These are phyloP conservation scores for Xylariaceae sp. DNA, from an alignment of 2,329 filamentous ascomycete genomes.

Conservation along the genomic window DNA sequence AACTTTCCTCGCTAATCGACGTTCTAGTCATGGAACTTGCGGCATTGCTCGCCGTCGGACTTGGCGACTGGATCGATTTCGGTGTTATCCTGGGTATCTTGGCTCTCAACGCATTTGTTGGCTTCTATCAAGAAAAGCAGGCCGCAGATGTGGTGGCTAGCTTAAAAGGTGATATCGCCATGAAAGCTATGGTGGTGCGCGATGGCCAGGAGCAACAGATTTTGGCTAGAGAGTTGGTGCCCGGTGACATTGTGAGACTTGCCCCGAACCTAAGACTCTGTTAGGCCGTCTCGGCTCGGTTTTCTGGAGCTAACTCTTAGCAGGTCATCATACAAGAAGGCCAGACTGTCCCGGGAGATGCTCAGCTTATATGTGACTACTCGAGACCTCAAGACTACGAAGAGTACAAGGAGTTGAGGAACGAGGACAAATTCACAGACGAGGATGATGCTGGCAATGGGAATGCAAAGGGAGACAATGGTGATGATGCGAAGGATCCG, in stretches of 20 bases:
- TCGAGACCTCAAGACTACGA: constrained; percentile 53
- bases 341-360: constrained; percentile 64
- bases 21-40: constrained; percentile 69
- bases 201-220: constrained; percentile 65
- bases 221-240: constrained; percentile 69
- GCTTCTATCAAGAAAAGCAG: constrained; percentile 80
- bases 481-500: constrained; percentile 37
- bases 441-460: constrained; percentile 10
- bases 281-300: not conserved
- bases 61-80: constrained; percentile 72
- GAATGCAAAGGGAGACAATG: constrained; percentile 12
- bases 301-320: constrained; percentile 3
- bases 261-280: not conserved
- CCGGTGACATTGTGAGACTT: constrained; percentile 65
- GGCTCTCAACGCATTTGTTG: constrained; percentile 69
- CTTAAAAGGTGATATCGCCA: constrained; percentile 74
- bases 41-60: constrained; percentile 68
- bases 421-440: constrained; percentile 24
- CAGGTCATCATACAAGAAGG: constrained; percentile 70
- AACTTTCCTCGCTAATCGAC: not conserved
- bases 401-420: constrained; percentile 27
- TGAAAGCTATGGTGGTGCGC: constrained; percentile 66
- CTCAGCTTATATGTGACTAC: constrained; percentile 70
- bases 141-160: constrained; percentile 71
- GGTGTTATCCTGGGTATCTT: constrained; percentile 76